phyloP scores from a whole-genome alignment of 768 basidiomycete species.

The Podaxis rugospora region DNA sequence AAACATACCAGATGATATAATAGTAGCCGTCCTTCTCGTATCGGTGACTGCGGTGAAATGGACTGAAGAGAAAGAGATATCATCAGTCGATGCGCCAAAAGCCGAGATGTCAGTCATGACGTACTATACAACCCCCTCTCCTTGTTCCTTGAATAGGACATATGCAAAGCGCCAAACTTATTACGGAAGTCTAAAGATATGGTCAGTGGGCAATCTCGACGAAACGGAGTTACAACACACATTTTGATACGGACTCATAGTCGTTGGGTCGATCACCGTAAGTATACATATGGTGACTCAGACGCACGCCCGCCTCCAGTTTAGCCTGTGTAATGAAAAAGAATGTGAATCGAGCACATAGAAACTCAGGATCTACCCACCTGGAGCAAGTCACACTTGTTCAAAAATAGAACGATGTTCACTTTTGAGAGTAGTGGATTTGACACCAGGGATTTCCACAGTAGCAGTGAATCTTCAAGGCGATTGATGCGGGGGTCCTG shows the following conservation, averaged over 20 bases:
- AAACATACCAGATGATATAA: constrained; percentile 65
- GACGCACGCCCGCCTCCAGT: constrained; percentile 68
- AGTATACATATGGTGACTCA: constrained; percentile 63
- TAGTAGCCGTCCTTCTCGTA: constrained; percentile 65
- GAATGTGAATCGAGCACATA: constrained; percentile 5
- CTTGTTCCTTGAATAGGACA: constrained; percentile 62
- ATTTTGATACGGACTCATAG: constrained; percentile 70
- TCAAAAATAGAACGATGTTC: constrained; percentile 77
- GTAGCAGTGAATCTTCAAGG: constrained; percentile 70
- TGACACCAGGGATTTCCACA: constrained; percentile 71
- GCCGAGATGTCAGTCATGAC: constrained; percentile 19
- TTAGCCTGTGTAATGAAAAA: constrained; percentile 47
- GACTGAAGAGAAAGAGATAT: constrained; percentile 34
- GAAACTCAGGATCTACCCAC: constrained; percentile 26
- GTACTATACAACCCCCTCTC: constrained; percentile 69
- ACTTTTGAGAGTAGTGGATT: constrained; percentile 72
- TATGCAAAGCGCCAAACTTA: constrained; percentile 70
- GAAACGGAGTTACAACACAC: constrained; percentile 34
- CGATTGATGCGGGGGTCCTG: constrained; percentile 75
- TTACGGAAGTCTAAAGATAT: constrained; percentile 57
- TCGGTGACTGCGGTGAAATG: constrained; percentile 83
- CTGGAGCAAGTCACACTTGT: constrained; percentile 76
- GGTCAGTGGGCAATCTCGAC: neutral
- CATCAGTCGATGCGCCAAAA: neutral
- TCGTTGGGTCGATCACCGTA: constrained; percentile 80